Evolutionary conservation across 164 flowering plant genomes (phyloP), one percentile per base, ranked within the genome.

Genomic region (Echeveria elegans): DNA sequence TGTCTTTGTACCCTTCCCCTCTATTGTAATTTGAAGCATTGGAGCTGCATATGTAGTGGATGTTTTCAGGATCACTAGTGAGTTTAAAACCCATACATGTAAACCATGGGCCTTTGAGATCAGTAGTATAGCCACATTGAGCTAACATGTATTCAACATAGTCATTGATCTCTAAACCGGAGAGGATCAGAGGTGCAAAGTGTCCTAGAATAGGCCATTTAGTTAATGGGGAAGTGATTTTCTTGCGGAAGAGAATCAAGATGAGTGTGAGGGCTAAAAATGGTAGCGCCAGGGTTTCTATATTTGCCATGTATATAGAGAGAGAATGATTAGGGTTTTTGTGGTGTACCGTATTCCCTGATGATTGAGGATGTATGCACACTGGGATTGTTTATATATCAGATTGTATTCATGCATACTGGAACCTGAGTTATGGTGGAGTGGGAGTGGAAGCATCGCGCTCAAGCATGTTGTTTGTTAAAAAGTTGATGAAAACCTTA

Each of bases 1-100:
- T 72, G 23, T 62, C 64, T 16, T 34, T 31, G 40, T 30, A 62
- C 3, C 1, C 19, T 10, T 31, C 7, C 21, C 64, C 64, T 19
- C 64, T 10, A 23, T 40, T 12, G 47, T 66, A 77, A 53, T 76
- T 82, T 14, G 38, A 16, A 11, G 38, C 36, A 16, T 62, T 62
- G 64, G 64, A 30, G 64, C 64, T 31, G 45, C 43, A 38, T 15
- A 64, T 37, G 66, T 64, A 21, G 50, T 64, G 66, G 47, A 64
- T 36, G 29, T 64, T 64, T 21, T 38, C 47, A 38, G 66, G 66
- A 40, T 64, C 66, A 38, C n/a, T 36, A 24, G 66, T 64, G 29
- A 24, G 19, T 26, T 30, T 15, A 12, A 38, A 36, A 0, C 21
- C 45, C 2, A 64, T 36, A 14, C 15, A 1, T 45, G 26, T 21